Conservation (phyloP, 1,284 basidiomycete species). For the Rhizoctonia solani region DNA sequence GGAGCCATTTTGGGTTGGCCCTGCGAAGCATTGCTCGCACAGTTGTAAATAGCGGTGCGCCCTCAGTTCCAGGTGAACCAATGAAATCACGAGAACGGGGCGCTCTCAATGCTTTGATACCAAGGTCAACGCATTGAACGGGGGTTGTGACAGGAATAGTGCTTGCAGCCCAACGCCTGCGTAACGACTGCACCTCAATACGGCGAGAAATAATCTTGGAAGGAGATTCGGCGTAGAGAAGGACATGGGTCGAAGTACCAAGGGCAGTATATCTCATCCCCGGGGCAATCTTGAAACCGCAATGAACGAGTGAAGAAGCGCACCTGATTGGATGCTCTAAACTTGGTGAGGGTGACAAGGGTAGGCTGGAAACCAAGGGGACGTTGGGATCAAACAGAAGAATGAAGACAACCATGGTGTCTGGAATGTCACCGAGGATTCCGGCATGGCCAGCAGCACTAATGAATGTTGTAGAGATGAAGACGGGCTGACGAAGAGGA, state of each 20-base stretch:
- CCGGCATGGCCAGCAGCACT: conserved; percentile 19
- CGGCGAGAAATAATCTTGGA: conserved; percentile 5
- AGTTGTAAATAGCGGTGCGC: conserved; percentile 13
- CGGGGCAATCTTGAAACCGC: conserved; percentile 21
- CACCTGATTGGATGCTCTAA: not conserved
- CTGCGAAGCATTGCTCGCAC: conserved; percentile 32
- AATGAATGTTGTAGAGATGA: conserved; percentile 6
- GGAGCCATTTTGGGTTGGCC: conserved; percentile 43
- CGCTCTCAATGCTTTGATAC: conserved; percentile 2
- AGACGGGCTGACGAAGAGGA: conserved; percentile 19
- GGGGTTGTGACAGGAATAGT: not conserved
- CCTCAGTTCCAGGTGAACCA: conserved; percentile 14
- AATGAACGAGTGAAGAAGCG: conserved; percentile 19
- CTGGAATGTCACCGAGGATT: conserved; percentile 27
- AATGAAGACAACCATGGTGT: conserved; percentile 28
- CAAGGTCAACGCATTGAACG: conserved; percentile 16
- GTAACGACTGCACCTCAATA: not conserved
- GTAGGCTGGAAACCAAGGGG: not conserved
- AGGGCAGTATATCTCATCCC: conserved; percentile 20
- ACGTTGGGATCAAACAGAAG: conserved; percentile 18
- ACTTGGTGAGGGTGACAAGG: not conserved
- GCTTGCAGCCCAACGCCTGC: not conserved
- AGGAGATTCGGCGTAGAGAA: conserved; percentile 15
- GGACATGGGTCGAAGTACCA: conserved; percentile 13
- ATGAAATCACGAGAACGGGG: conserved; percentile 3